A percentile compares a stretch with the other conserved stretches of the same genome.
phyloP scores from a whole-genome alignment of 2,329 filamentous ascomycete species.

The Cordyceps farinosa region DNA sequence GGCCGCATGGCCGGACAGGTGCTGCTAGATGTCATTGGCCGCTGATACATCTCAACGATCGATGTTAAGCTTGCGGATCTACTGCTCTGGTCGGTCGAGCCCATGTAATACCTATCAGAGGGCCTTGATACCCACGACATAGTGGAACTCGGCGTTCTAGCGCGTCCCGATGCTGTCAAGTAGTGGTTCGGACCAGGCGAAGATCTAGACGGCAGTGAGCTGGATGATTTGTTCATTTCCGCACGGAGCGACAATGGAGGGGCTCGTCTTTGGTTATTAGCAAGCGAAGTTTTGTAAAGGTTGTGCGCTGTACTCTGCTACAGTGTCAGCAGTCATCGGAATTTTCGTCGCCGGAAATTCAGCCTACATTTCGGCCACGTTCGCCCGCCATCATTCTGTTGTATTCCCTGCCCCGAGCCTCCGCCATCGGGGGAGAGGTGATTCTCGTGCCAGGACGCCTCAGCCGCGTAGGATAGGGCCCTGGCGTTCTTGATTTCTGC shows the following conservation, averaged over 20 bases:
- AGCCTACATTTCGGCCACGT: slow-evolving; percentile 43
- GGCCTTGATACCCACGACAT: slow-evolving; percentile 26
- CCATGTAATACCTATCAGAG: slow-evolving; percentile 32
- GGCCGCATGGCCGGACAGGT: slow-evolving; percentile 29
- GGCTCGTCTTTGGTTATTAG: slow-evolving; percentile 34
- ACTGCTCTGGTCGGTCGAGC: slow-evolving; percentile 35
- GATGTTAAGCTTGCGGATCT: slow-evolving; percentile 50
- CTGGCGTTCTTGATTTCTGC: slow-evolving; percentile 48
- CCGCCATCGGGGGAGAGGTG: slow-evolving; percentile 47
- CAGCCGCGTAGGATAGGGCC: slow-evolving; percentile 55
- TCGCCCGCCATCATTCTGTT: slow-evolving; percentile 50
- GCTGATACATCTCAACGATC: slow-evolving; percentile 46
- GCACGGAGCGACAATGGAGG: slow-evolving; percentile 38
- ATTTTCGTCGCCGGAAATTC: background rate
- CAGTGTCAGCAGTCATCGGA: slow-evolving; percentile 18
- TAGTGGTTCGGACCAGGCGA: slow-evolving; percentile 27
- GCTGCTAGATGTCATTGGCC: slow-evolving; percentile 26
- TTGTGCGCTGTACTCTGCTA: slow-evolving; percentile 44
- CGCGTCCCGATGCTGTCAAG: slow-evolving; percentile 24
- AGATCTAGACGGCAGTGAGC: slow-evolving; percentile 34
- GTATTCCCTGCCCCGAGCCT: slow-evolving; percentile 47
- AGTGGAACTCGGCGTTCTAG: slow-evolving; percentile 37
- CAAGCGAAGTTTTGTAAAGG: slow-evolving; percentile 38
- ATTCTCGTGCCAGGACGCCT: slow-evolving; percentile 51
- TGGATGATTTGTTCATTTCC: slow-evolving; percentile 40